Evolutionary conservation across 164 flowering plant genomes (phyloP).

Genomic region (Euptelea pleiosperma): DNA sequence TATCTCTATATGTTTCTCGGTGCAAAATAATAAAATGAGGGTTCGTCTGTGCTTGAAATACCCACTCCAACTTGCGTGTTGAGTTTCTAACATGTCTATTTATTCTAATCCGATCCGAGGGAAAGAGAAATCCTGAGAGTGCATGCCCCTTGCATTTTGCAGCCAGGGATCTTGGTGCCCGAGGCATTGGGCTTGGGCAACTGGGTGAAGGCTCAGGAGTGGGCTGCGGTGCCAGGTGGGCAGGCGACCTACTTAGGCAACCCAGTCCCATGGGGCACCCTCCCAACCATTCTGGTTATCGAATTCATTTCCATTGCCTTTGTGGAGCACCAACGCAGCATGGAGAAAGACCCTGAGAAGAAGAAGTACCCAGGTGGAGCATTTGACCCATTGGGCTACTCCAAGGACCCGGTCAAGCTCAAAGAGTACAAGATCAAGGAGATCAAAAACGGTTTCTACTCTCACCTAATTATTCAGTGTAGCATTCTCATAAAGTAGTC

Average conservation of each 20-base stretch:
- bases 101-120: too few relatives aligned
- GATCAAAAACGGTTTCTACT: constrained; percentile 68
- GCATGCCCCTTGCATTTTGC: too few relatives aligned
- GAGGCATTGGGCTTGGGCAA: constrained; percentile 96
- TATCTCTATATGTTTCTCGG: too few relatives aligned
- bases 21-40: too few relatives aligned
- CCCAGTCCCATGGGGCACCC: constrained; percentile 98
- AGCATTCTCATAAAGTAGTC: too few relatives aligned
- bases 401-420: constrained; percentile 91
- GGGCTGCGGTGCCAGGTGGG: constrained; percentile 97
- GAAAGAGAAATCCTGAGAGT: too few relatives aligned
- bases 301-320: constrained; percentile 86
- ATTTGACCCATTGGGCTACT: constrained; percentile 93
- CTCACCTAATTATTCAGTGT: too few relatives aligned
- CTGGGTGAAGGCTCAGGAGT: constrained; percentile 98
- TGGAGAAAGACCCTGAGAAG: constrained; percentile 96
- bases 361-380: constrained; percentile 99
- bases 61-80: too few relatives aligned
- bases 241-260: constrained; percentile 94
- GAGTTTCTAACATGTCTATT: too few relatives aligned
- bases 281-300: constrained; percentile 80
- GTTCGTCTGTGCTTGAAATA: too few relatives aligned
- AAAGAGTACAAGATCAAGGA: constrained; percentile 88
- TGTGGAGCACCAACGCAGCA: constrained; percentile 94
- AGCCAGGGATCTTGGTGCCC: constrained; percentile 95